Base-by-base conservation (phyloP, 2,329 filamentous ascomycete genomes). In the Apiospora aurea region DNA sequence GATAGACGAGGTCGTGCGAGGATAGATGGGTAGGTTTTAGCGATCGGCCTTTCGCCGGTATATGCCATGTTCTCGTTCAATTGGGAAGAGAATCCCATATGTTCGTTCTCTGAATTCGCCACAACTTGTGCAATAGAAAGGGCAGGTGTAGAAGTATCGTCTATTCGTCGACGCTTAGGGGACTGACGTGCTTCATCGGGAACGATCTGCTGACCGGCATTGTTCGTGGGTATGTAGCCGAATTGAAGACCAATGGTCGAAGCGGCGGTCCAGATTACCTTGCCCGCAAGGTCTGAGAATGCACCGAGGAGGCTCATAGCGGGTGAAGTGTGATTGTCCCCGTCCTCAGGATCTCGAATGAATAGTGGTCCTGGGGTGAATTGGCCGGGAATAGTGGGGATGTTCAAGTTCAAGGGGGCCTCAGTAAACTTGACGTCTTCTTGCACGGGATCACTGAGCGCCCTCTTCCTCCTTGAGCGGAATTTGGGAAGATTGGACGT, bases 21-120 rank as follows among this genome's bases (percentile, higher is more conserved):
- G 57, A 6, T 34, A 41, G 34, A 41, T 13, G 34, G n/a, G 8
- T n/a, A 41, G 21, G 11, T 11, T 1, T 38, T n/a, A 10, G 21
- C 4, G 34, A 24, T 14, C 10, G 18, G 29, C 34, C 18, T 64
- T 38, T 41, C 34, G 21, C 57, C 70, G 34, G 53, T 61, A 41
- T 44, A 64, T 29, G 29, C 64, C 67, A 69, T 70, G 16, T 38
- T 38, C 53, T 74, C 71, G 38, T 70, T 47, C 13, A 47, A 49
- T 38, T 10, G 18, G 44, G 24, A 49, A 64, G 57, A 64, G 34
- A 64, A 8, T 64, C 34, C 57, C 34, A 64, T 64, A 3, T n/a
- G 18, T 13, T 24, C 57, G 34, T 64, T 13, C 29, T 61, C 53
- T 61, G 53, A 38, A 38, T n/a, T 38, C 53, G 13, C 29, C 29